Evolutionary conservation across 164 flowering plant species (phyloP), one percentile per base, ranked within the genome.

Genomic region (Warburgia ugandensis): DNA sequence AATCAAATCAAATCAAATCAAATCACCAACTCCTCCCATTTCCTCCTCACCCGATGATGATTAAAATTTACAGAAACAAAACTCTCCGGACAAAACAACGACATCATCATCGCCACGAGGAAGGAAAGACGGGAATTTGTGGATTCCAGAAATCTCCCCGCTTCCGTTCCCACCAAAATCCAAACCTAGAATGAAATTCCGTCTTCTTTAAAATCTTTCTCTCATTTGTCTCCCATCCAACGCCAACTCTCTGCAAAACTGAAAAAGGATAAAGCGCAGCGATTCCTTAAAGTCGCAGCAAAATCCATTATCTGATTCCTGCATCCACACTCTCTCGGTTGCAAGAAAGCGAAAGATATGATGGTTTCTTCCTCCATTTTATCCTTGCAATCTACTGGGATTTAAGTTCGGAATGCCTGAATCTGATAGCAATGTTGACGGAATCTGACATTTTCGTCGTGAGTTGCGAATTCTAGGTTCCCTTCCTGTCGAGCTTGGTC

Each of bases 251-350:
- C 37, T 17, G 37, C 20, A 48, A 31, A 11, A 29, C 37, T 4
- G 28, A 14, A 30, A 5, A 9, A 20, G 28, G 21, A 19, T 11
- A 30, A 12, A 7, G 8, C 0, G 13, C 23, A 20, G 9, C 61
- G 58, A 57, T 64, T 32, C 14, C 59, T 37, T 59, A 31, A 56
- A 44, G 55, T 35, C 32, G 45, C 51, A 31, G 66, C 61, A 45
- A 55, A 62, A 50, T 37, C 40, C 51, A 25, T 46, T 19, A 20
- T 19, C 33, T 43, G 32, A 48, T 39, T 38, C 46, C 58, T 40
- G 51, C 16, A 47, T 46, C 20, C 26, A 46, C 29, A 47, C 64
- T 39, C 42, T 11, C 29, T 19, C n/a, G n/a, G 38, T 28, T 1
- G 12, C 38, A 28, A 19, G 27, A 7, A 25, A 17, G 3, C 21